A percentile compares a stretch with the other conserved stretches of the same genome.
These are phyloP conservation scores for Mycothermus thermophilus DNA, from an alignment of 495 filamentous ascomycete species.

Conservation along the genomic window DNA sequence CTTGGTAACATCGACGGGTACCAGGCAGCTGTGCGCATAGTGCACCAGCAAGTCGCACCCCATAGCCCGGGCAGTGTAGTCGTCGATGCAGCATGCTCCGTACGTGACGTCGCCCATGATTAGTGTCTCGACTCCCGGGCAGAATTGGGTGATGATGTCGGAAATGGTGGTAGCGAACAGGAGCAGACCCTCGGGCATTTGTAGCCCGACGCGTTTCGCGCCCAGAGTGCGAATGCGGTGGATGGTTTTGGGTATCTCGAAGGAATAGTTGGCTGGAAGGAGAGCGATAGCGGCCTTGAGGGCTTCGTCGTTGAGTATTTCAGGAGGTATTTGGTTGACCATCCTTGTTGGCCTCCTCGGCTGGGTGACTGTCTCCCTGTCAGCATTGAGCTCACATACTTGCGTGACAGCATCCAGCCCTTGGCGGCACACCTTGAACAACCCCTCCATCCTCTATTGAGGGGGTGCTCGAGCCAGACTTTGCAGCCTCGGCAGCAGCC, in stretches of 20 bases:
- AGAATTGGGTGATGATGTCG: conserved; percentile 92
- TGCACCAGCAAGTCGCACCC: conserved; percentile 93
- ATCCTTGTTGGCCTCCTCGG: conserved; percentile 57
- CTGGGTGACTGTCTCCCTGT: conserved; percentile 30
- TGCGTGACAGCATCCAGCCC: neutral
- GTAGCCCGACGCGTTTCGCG: conserved; percentile 71
- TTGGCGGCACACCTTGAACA: conserved; percentile 42
- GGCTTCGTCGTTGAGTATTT: conserved; percentile 75
- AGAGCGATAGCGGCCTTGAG: conserved; percentile 79
- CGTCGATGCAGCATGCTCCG: conserved; percentile 96
- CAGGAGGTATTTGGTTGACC: conserved; percentile 76
- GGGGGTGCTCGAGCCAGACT: conserved; percentile 31
- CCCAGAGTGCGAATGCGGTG: conserved; percentile 71
- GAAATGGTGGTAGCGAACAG: conserved; percentile 96
- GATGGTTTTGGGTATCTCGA: conserved; percentile 97
- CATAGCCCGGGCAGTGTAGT: conserved; percentile 88
- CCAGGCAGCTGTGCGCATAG: conserved; percentile 92
- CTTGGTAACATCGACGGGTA: conserved; percentile 86
- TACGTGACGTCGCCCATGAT: conserved; percentile 99
- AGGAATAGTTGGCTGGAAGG: conserved; percentile 87
- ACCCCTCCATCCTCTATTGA: conserved; percentile 52
- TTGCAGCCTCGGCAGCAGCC: conserved; percentile 35
- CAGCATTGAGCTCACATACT: neutral
- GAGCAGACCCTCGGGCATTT: conserved; percentile 92
- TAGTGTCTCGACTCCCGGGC: conserved; percentile 73